Evolutionary conservation across 1,284 basidiomycete genomes (phyloP), one percentile per base, ranked within the genome.

Genomic region (Spongiforma sp.): DNA sequence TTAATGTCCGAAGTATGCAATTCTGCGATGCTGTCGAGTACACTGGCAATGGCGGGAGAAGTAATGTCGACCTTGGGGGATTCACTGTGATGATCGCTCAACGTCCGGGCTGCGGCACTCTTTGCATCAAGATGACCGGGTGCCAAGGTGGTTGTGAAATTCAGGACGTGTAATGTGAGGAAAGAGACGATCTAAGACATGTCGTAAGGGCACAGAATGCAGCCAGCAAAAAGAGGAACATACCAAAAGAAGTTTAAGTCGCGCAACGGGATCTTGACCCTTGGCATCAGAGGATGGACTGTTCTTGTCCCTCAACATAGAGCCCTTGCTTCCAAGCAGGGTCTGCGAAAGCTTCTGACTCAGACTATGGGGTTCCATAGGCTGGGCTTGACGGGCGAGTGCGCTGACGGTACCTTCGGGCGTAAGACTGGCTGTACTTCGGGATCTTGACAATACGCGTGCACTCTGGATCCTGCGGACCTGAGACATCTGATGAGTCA

Each of bases 71-170:
- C 90, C 63, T 84, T 87, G 57, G 82, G 82, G 15, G 78, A 67
- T 55, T 78, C 77, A 68, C 68, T 77, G 73, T 68, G 76, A 67
- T 66, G 70, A 70, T 70, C 75, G 62, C 67, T 54, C 46, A 64
- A 62, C 57, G 67, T 28, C 64, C 65, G 69, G 60, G n/a, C n/a
- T n/a, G 67, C 19, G 57, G 68, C 61, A 15, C 62, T 68, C 60
- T 67, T 71, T 4, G 77, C 73, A 5, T 77, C 73, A 8, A 67
- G 56, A 30, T 46, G 66, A 34, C 78, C 85, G 46, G 92, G 89
- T 1, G 95, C 93, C 59, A 99, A 86, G 0, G 97, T 97, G 1
- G 97, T 95, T 78, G 93, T 93, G 63, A 99, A 86, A 82, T 99
- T 99, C 70, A 98, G 86, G 62, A 96, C 87, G 74, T 98, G 96